Evolutionary conservation across 352 stramenopile genomes (phyloP).

Genomic region (Pythium oligandrum): DNA sequence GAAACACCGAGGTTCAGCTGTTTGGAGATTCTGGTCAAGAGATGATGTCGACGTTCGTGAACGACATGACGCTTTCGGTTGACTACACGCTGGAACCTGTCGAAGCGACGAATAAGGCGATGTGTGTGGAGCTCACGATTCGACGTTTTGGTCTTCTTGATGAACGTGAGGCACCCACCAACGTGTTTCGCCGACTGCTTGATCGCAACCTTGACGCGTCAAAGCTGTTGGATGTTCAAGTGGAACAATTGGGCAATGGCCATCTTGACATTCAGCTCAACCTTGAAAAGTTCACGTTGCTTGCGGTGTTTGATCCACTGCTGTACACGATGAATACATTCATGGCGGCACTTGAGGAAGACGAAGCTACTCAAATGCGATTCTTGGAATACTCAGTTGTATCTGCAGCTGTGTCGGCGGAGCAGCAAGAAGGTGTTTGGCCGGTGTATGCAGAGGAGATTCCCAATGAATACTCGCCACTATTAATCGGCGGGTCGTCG

Average conservation of each 20-base stretch:
- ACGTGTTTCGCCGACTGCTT: conserved; percentile 72
- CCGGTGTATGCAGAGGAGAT: conserved; percentile 56
- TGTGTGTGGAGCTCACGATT: conserved; percentile 46
- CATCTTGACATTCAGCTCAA: conserved; percentile 51
- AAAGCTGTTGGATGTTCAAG: conserved; percentile 44
- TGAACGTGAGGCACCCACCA: conserved; percentile 49
- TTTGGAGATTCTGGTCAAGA: conserved; percentile 40
- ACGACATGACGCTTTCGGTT: conserved; percentile 43
- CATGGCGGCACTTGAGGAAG: conserved; percentile 54
- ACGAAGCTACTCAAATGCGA: conserved; percentile 68
- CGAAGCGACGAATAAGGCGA: conserved; percentile 22
- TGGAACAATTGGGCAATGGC: conserved; percentile 42
- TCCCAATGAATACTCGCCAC: conserved; percentile 59
- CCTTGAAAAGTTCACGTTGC: conserved; percentile 57
- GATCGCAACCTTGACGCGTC: conserved; percentile 65
- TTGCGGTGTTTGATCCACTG: conserved; percentile 78
- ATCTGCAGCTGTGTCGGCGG: conserved; percentile 39
- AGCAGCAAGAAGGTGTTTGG: conserved; percentile 38
- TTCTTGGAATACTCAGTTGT: conserved; percentile 56
- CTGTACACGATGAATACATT: conserved; percentile 49
- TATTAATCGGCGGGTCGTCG: conserved; percentile 52
- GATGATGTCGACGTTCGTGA: conserved; percentile 54
- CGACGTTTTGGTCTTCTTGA: conserved; percentile 67
- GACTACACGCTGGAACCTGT: conserved; percentile 44
- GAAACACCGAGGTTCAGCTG: conserved; percentile 40